Base-by-base conservation (phyloP, 2,329 filamentous ascomycete species). In the Botrytis sinoallii region DNA sequence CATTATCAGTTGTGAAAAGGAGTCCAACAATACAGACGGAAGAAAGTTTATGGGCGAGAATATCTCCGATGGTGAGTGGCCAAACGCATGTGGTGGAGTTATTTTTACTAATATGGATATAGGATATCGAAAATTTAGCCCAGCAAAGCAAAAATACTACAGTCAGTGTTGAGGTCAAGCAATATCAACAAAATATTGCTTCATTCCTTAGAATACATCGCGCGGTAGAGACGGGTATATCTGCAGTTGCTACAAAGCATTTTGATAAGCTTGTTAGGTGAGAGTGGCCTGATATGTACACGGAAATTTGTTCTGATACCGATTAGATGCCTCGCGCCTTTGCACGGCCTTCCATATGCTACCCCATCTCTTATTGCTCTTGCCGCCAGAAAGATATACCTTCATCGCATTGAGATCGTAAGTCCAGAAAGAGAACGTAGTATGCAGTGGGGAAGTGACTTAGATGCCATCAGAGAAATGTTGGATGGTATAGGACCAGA, bases 361-460 rank as follows among this genome's bases (percentile, higher is more conserved):
- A 94, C 95, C 0, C 95, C 96, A 0, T 92, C 93, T 1, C 87
- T 98, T 40, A 91, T 98, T 32, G 89, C 87, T 12, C 85, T 99
- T 64, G 96, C 96, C 8, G 91, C 92, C 2, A 89, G 89, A 75
- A 98, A 98, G 84, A 88, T 97, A 38, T 99, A 97, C 80, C 86
- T 92, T 29, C 96, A 99, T 83, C 91, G 94, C 14, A 90, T 99
- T 46, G 83, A 88, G 22, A 87, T 98, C 72, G 89, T 92, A 0
- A 83, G 84, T 1, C 87, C 93, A 1, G 87, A 89, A 75, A 89
- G 90, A 73, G 96, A 98, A 84, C 87, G 94, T 66, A 98, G 94
- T 81, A 88, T 97, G 85, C 93, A 97, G 81, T 99, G 97, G 90
- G 96, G 96, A 0, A 98, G 95, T 81, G 90, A 92, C 71, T 77